Conservation (phyloP, 345 rosid species). For the Ceriops zippeliana region DNA sequence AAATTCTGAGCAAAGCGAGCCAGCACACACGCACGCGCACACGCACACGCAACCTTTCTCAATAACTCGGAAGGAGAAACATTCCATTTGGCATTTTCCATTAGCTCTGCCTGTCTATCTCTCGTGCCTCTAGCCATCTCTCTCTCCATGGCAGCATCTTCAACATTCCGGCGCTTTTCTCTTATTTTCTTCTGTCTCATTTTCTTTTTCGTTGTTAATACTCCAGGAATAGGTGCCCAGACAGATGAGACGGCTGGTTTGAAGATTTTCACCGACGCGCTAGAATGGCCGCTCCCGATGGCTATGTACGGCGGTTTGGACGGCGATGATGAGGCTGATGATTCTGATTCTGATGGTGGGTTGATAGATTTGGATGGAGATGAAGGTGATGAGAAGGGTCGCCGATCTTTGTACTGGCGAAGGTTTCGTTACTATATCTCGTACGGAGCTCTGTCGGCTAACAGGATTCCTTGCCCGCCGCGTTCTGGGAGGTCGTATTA, state of each 20-base stretch:
- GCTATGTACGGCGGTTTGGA: conserved; percentile 8
- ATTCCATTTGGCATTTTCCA: too few species aligned
- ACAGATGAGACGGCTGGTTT: conserved; percentile 31
- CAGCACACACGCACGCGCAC: not conserved
- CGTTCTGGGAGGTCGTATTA: conserved; percentile 94
- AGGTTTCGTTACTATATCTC: conserved; percentile 69
- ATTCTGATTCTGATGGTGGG: not conserved
- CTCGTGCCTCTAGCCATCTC: not conserved
- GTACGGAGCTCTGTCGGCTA: conserved; percentile 82
- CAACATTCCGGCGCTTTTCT: not conserved
- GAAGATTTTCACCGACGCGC: conserved; percentile 33
- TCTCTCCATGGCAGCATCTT: not conserved
- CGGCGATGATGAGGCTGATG: not conserved
- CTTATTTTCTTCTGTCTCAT: not conserved
- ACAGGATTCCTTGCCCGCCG: conserved; percentile 85
- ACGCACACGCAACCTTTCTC: not conserved
- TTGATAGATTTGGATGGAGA: conserved; percentile 16
- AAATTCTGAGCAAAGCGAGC: too few species aligned
- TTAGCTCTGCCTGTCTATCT: not conserved
- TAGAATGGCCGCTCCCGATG: conserved; percentile 59
- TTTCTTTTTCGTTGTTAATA: not conserved
- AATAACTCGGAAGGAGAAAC: too few species aligned
- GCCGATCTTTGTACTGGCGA: conserved; percentile 75
- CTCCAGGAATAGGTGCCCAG: conserved; percentile 20
- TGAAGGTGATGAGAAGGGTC: conserved; percentile 20